Percentiles rank a stretch among this genome's conserved stretches.
Conservation (phyloP, 148 eudicot species). For the Spergularia marina region DNA sequence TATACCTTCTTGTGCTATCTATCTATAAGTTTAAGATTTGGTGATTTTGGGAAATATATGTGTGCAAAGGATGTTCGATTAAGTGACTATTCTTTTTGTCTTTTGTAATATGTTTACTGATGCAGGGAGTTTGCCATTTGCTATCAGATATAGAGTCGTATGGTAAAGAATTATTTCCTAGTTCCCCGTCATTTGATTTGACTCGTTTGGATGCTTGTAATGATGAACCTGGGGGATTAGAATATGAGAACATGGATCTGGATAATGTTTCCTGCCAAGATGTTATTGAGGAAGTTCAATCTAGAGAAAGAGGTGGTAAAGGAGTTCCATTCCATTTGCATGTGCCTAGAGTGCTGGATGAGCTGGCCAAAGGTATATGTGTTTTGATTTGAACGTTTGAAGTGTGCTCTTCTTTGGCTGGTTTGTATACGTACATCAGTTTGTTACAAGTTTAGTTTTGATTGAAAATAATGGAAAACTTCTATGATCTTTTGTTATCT, state of each 20-base stretch:
- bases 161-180: slow-evolving; percentile 52
- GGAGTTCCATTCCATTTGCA: slow-evolving; percentile 62
- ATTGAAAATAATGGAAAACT: too few species aligned
- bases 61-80: not conserved
- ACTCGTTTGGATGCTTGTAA: slow-evolving; percentile 45
- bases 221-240: slow-evolving; percentile 44
- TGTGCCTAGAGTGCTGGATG: slow-evolving; percentile 57
- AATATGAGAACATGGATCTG: slow-evolving; percentile 76
- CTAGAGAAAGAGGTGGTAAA: slow-evolving; percentile 42
- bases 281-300: slow-evolving; percentile 47
- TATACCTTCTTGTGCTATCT: slow-evolving; percentile 8
- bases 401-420: not conserved
- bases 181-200: slow-evolving; percentile 47
- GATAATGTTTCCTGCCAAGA: slow-evolving; percentile 57
- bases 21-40: not conserved
- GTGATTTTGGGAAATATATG: not conserved
- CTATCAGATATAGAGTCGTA: slow-evolving; percentile 67
- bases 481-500: too few species aligned
- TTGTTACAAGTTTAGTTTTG: not conserved
- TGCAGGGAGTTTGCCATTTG: slow-evolving; percentile 87
- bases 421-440: not conserved
- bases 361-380: slow-evolving; percentile 60
- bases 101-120: not conserved
- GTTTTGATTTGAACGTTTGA: not conserved
- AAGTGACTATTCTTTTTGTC: not conserved